Percentiles rank a stretch among this genome's conserved stretches.
These are phyloP conservation scores for Penicillium sp. DNA, from an alignment of 2,329 filamentous ascomycete genomes.

Conservation along the genomic window DNA sequence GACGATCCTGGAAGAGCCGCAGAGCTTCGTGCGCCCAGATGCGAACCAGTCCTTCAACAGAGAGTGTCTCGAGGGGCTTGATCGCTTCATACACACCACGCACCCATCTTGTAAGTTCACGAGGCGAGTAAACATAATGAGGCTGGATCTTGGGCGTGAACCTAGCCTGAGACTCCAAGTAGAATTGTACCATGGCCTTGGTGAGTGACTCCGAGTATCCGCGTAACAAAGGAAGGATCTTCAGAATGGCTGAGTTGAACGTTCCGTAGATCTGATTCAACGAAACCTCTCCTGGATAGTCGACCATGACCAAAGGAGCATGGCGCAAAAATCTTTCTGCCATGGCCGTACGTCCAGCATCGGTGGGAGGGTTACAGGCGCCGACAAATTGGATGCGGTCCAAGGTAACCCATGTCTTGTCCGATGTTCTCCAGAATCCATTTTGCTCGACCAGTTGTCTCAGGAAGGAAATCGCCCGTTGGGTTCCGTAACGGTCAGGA, in stretches of 20 bases:
- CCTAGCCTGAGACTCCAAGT: slow-evolving; percentile 81
- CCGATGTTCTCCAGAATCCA: slow-evolving; percentile 94
- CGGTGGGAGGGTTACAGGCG: slow-evolving; percentile 95
- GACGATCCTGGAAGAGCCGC: slow-evolving; percentile 90
- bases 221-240: slow-evolving; percentile 88
- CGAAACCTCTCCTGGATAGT: slow-evolving; percentile 92
- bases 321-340: slow-evolving; percentile 89
- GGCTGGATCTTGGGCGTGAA: slow-evolving; percentile 97
- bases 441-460: slow-evolving; percentile 97
- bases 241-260: slow-evolving; percentile 90
- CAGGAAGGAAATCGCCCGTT: slow-evolving; percentile 93
- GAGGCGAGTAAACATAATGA: slow-evolving; percentile 97
- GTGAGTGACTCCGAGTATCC: slow-evolving; percentile 91
- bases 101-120: slow-evolving; percentile 96
- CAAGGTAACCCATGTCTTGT: slow-evolving; percentile 95
- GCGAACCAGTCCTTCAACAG: slow-evolving; percentile 81
- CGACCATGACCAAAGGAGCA: slow-evolving; percentile 97
- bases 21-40: slow-evolving; percentile 98
- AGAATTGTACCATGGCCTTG: slow-evolving; percentile 94
- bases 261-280: slow-evolving; percentile 96
- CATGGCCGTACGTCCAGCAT: slow-evolving; percentile 90
- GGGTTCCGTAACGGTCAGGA: slow-evolving; percentile 93
- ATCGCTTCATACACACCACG: slow-evolving; percentile 96
- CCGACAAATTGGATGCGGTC: slow-evolving; percentile 98
- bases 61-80: slow-evolving; percentile 74